Percentiles rank a stretch among this genome's conserved stretches.
Conservation (phyloP, 2,329 filamentous ascomycete species). For the Davidsoniella neocaledoniae region DNA sequence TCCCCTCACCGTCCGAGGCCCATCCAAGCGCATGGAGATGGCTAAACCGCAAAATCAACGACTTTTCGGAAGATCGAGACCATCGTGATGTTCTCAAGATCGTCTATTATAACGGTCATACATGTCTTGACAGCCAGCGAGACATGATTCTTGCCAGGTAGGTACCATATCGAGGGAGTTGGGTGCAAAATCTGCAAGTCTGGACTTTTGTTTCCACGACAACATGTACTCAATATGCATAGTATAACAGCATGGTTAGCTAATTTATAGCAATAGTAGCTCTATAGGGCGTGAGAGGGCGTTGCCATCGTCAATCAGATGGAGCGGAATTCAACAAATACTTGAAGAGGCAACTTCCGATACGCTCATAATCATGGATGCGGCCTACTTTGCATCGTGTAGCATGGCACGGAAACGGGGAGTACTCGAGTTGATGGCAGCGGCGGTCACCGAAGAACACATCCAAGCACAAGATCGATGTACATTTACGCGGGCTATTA, state of each 20-base stretch:
- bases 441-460: conserved; percentile 36
- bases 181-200: neutral
- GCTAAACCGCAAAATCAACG: conserved; percentile 33
- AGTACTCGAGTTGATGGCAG: conserved; percentile 39
- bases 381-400: conserved; percentile 38
- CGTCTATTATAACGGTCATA: conserved; percentile 40
- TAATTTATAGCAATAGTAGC: conserved; percentile 19
- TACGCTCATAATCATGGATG: conserved; percentile 41
- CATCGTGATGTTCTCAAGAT: conserved; percentile 40
- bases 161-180: conserved; percentile 8
- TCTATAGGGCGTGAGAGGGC: conserved; percentile 27
- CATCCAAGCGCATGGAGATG: conserved; percentile 35
- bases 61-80: conserved; percentile 36
- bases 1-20: conserved; percentile 31
- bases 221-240: neutral
- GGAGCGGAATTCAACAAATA: conserved; percentile 38
- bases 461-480: conserved; percentile 29
- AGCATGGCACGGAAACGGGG: conserved; percentile 35
- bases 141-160: conserved; percentile 43
- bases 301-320: conserved; percentile 30
- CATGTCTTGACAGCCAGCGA: conserved; percentile 35
- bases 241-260: no score
- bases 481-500: conserved; percentile 34
- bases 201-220: no score
- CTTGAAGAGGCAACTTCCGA: conserved; percentile 39